Evolutionary conservation across 768 basidiomycete genomes (phyloP).

Genomic region (Leccinum obscurum): DNA sequence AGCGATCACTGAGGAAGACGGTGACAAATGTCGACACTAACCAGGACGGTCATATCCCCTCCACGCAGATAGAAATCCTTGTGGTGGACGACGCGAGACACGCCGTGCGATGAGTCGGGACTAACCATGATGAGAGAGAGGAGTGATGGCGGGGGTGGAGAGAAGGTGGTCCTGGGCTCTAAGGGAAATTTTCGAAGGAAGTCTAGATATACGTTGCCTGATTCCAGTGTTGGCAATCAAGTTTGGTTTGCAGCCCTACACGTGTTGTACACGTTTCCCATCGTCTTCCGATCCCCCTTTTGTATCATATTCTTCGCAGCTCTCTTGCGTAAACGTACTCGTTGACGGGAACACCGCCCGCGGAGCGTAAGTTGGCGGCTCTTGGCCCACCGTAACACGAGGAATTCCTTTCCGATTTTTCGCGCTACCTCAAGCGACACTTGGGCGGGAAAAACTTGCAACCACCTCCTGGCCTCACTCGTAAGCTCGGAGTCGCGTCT

Average conservation of each 20-base stretch:
- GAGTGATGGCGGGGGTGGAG: slow-evolving; percentile 31
- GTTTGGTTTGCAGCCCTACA: slow-evolving; percentile 28
- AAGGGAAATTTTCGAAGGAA: slow-evolving; percentile 39
- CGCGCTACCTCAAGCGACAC: not conserved
- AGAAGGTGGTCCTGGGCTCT: slow-evolving; percentile 27
- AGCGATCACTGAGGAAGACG: slow-evolving; percentile 7
- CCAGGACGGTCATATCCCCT: slow-evolving; percentile 59
- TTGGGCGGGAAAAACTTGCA: not conserved
- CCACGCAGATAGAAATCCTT: slow-evolving; percentile 55
- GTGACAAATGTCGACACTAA: slow-evolving; percentile 31
- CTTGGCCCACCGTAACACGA: slow-evolving; percentile 6
- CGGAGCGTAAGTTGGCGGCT: slow-evolving; percentile 4
- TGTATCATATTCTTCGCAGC: slow-evolving; percentile 14
- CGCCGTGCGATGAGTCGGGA: slow-evolving; percentile 25
- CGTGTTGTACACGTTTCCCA: slow-evolving; percentile 38
- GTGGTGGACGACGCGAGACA: slow-evolving; percentile 36
- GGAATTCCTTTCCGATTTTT: not conserved
- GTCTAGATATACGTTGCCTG: slow-evolving; percentile 36
- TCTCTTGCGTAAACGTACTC: slow-evolving; percentile 32
- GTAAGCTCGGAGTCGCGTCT: not conserved
- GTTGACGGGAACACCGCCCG: slow-evolving; percentile 14
- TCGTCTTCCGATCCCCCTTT: slow-evolving; percentile 21
- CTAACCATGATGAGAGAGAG: slow-evolving; percentile 29
- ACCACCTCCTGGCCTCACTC: not conserved
- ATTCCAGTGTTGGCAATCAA: slow-evolving; percentile 29